Evolutionary conservation across 768 basidiomycete genomes (phyloP).

Genomic region (Pleurotus salmoneostramineus): DNA sequence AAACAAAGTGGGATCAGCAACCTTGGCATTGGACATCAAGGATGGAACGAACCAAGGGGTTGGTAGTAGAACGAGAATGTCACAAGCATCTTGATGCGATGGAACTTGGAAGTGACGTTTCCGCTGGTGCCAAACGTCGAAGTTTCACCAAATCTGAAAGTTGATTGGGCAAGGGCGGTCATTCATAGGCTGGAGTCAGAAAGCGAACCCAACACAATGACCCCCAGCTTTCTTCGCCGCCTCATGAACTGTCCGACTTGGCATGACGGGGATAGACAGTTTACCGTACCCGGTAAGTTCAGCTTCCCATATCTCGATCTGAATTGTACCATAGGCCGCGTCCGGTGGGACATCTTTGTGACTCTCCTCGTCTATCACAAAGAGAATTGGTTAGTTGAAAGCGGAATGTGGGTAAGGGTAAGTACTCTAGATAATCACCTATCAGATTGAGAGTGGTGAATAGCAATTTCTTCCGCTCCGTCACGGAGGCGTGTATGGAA

Average conservation of each 20-base stretch:
- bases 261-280: neutral
- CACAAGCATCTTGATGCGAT: neutral
- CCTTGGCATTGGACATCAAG: too few species aligned
- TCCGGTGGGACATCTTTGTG: too few species aligned
- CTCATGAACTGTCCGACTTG: constrained; percentile 18
- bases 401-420: too few species aligned
- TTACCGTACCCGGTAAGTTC: neutral
- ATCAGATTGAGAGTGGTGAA: constrained; percentile 8
- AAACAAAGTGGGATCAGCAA: too few species aligned
- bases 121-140: too few species aligned
- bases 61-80: constrained; percentile 15
- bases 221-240: constrained; percentile 20
- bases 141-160: too few species aligned
- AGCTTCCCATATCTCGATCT: constrained; percentile 9
- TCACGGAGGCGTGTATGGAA: neutral
- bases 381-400: too few species aligned
- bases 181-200: neutral
- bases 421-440: neutral
- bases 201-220: constrained; percentile 21
- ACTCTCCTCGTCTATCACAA: too few species aligned
- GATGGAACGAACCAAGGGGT: constrained; percentile 16
- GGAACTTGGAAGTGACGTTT: neutral
- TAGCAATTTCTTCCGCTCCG: neutral
- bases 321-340: constrained; percentile 1
- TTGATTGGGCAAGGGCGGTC: too few species aligned